Evolutionary conservation across 1,139 yeast genomes (phyloP).

Genomic region (Kodamaea anthophila): DNA sequence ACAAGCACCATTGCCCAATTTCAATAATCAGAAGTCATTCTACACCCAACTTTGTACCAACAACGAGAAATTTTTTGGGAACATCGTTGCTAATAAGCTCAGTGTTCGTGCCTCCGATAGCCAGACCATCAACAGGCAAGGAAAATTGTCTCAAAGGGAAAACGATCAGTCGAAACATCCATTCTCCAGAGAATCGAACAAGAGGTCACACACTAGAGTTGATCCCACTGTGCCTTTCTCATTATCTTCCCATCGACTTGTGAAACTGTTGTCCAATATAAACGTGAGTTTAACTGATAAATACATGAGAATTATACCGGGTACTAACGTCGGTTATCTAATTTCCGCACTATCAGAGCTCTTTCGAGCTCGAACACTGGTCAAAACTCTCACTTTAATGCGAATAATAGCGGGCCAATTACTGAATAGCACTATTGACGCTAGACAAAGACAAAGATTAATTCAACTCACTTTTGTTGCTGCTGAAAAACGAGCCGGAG

Average conservation of each 20-base stretch:
- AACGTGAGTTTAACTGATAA: neutral
- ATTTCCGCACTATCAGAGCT: constrained; percentile 1
- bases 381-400: constrained; percentile 1
- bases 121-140: too few species aligned
- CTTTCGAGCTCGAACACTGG: neutral
- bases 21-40: too few species aligned
- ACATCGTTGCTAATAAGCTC: too few species aligned
- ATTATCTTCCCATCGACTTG: constrained; percentile 1
- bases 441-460: neutral
- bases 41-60: too few species aligned
- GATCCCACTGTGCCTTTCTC: too few species aligned
- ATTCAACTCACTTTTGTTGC: neutral
- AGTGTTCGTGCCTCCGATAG: too few species aligned
- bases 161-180: too few species aligned
- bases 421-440: neutral
- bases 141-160: too few species aligned
- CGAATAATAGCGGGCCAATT: neutral
- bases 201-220: too few species aligned
- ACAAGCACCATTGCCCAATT: too few species aligned
- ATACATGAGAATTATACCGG: neutral
- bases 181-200: too few species aligned
- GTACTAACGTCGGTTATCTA: neutral
- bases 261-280: neutral
- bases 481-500: neutral
- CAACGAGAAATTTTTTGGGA: too few species aligned